Evolutionary conservation across 768 basidiomycete species (phyloP).

Genomic region (Rhizopogon vinicolor): DNA sequence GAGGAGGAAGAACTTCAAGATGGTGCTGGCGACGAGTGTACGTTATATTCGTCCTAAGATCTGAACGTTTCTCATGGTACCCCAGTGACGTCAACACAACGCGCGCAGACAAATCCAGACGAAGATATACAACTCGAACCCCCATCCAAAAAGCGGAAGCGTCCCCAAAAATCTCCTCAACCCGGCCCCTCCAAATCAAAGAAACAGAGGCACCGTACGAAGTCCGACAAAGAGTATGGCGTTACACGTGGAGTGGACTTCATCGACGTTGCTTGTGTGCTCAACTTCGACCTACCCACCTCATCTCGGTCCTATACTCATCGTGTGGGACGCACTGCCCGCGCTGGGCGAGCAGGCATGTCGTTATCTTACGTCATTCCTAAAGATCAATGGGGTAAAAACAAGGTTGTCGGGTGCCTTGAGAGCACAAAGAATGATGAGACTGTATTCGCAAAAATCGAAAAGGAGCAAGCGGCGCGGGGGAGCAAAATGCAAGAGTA

Average conservation of each 20-base stretch:
- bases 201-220: conserved; percentile 48
- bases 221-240: conserved; percentile 77
- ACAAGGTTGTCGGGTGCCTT: conserved; percentile 67
- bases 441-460: conserved; percentile 52
- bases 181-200: conserved; percentile 29
- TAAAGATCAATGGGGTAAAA: conserved; percentile 60
- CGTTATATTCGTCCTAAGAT: conserved; percentile 6
- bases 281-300: conserved; percentile 97
- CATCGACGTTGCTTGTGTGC: conserved; percentile 91
- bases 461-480: conserved; percentile 62
- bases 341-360: conserved; percentile 91
- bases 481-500: conserved; percentile 75
- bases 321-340: conserved; percentile 93
- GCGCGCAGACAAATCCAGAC: conserved; percentile 21
- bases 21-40: conserved; percentile 24
- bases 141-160: conserved; percentile 53
- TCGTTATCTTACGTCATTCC: conserved; percentile 87
- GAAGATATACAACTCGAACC: conserved; percentile 17
- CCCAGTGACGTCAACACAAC: conserved; percentile 54
- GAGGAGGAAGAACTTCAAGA: conserved; percentile 19
- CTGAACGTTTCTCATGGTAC: conserved; percentile 13
- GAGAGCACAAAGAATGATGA: conserved; percentile 75
- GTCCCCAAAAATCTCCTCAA: conserved; percentile 36
- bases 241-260: conserved; percentile 97
- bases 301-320: conserved; percentile 89